Evolutionary conservation across 768 basidiomycete genomes (phyloP), one percentile per base, ranked within the genome.

Genomic region (Pleurotus tuoliensis): DNA sequence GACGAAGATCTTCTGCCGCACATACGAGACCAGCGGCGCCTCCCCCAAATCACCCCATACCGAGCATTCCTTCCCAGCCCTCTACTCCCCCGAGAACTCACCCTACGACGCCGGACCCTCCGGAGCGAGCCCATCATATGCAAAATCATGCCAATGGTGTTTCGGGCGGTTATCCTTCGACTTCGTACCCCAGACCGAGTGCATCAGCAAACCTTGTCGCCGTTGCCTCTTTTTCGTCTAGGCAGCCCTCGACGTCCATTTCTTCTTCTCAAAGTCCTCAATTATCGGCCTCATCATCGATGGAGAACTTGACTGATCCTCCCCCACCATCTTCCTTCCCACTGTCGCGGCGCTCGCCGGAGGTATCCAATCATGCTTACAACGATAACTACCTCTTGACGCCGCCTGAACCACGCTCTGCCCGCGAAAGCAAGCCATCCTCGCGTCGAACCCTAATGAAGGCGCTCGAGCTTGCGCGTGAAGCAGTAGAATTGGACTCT

Each of bases 401-500:
- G 41, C 58, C 51, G 67, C 67, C 69, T 49, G 72, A 79, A 40
- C 72, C 79, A 56, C 75, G 77, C 52, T 69, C 77, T 37, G 24
- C 16, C 8, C 37, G 53, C 16, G 84, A 86, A 59, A 72, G 78
- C 49, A 72, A 80, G 49, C 87, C 87, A 9, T 93, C 93, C 16
- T 94, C 93, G 24, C 83, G 93, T 56, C 83, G 89, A 54, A 92
- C 94, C 24, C 76, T 96, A 24, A 95, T 94, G 15, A 79, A 82
- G 62, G 94, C 93, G 1, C 76, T 96, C 47, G 90, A 94, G 63
- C 80, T 94, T 11, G 94, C 94, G 12, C 86, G 93, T 34, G 89
- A 93, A 69, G 94, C 94, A 7, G 94, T 96, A 43, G 83, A 85
- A 62, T 83, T 94, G 37, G 94, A 96, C 67, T 83, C 88, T 4